A percentile compares a stretch with the other conserved stretches of the same genome.
Evolutionary conservation across 768 basidiomycete genomes (phyloP).

Genomic region (Boletus tylopilopsis): DNA sequence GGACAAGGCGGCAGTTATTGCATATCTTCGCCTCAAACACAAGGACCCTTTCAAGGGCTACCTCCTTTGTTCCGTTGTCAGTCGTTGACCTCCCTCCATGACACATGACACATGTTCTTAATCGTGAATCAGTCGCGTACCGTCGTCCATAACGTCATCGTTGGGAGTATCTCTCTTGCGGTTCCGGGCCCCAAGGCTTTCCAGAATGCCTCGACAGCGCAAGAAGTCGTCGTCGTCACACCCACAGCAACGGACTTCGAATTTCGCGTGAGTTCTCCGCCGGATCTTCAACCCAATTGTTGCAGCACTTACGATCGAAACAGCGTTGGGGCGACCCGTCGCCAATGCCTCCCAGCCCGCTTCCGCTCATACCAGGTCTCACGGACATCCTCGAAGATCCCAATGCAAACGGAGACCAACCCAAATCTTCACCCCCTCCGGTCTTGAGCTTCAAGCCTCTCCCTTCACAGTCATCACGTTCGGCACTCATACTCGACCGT

Average conservation of each 20-base stretch:
- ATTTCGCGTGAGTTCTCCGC: slow-evolving; percentile 41
- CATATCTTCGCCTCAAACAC: slow-evolving; percentile 75
- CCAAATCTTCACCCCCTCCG: slow-evolving; percentile 7
- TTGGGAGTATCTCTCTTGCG: slow-evolving; percentile 78
- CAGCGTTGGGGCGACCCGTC: slow-evolving; percentile 71
- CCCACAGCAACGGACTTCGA: slow-evolving; percentile 53
- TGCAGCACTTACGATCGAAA: slow-evolving; percentile 3
- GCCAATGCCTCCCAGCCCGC: slow-evolving; percentile 54
- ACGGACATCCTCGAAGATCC: slow-evolving; percentile 11
- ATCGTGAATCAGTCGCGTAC: slow-evolving; percentile 47
- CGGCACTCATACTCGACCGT: slow-evolving; percentile 78
- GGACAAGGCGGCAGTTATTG: slow-evolving; percentile 77
- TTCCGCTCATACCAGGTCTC: slow-evolving; percentile 26
- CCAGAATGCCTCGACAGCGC: slow-evolving; percentile 79
- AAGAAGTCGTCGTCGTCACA: slow-evolving; percentile 74
- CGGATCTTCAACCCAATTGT: slow-evolving; percentile 8
- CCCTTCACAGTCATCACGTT: slow-evolving; percentile 66
- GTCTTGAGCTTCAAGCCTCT: slow-evolving; percentile 57
- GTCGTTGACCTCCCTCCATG: slow-evolving; percentile 27
- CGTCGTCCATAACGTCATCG: slow-evolving; percentile 68
- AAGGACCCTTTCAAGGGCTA: slow-evolving; percentile 77
- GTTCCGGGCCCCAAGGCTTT: slow-evolving; percentile 70
- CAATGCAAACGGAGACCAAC: slow-evolving; percentile 1
- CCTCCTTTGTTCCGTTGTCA: slow-evolving; percentile 68
- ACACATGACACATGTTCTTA: background rate